These are phyloP conservation scores for Eimeria necatrix DNA, from an alignment of 169 alveolate genomes.

Conservation along the genomic window DNA sequence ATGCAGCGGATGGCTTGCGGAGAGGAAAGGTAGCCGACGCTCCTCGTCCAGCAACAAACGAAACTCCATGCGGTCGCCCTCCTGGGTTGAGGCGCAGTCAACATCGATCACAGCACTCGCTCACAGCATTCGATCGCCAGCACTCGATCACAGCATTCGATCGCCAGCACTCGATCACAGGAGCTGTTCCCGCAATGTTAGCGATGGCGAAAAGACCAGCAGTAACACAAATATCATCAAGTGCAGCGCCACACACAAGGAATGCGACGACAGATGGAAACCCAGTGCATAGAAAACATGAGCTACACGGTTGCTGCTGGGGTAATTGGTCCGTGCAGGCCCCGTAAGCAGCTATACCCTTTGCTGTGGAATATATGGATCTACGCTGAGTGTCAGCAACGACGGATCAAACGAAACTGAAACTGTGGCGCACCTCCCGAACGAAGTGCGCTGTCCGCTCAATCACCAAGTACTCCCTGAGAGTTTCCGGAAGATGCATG, in stretches of 20 bases:
- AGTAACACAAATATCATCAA: background rate
- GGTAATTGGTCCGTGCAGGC: background rate
- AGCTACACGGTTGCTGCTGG: background rate
- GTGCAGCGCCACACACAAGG: background rate
- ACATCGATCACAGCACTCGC: too few relatives aligned
- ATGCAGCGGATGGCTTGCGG: slow-evolving; percentile 74
- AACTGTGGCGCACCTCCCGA: slow-evolving; percentile 47
- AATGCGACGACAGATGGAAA: too few relatives aligned
- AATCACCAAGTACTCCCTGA: slow-evolving; percentile 77
- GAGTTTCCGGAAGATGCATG: slow-evolving; percentile 40
- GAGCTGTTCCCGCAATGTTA: background rate
- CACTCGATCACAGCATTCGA: background rate
- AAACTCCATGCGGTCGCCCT: slow-evolving; percentile 81
- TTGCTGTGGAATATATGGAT: background rate
- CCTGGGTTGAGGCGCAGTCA: slow-evolving; percentile 13
- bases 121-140: too few relatives aligned
- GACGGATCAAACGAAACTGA: background rate
- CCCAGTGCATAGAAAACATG: too few relatives aligned
- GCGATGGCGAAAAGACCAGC: background rate
- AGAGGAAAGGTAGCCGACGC: slow-evolving; percentile 65
- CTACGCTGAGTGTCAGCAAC: background rate
- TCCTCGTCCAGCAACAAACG: slow-evolving; percentile 72
- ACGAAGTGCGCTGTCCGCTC: slow-evolving; percentile 81
- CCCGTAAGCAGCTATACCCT: background rate
- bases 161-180: background rate